Conservation (phyloP, 805 yeast species). For the Ogataea ganodermae region DNA sequence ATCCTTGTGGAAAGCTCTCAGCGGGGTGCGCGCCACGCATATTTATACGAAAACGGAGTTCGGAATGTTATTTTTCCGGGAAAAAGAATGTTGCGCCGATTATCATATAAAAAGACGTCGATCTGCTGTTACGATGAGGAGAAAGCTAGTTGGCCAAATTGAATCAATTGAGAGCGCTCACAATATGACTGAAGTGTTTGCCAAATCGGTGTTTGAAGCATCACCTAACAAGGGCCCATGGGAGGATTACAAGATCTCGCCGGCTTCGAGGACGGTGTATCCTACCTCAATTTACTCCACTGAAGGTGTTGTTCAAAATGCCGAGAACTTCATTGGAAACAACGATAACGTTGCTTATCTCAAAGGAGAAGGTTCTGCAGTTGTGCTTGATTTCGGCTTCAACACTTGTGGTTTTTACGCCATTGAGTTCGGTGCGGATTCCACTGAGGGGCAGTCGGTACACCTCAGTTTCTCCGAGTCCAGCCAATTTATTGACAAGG, state of each 20-base stretch:
- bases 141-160: no score
- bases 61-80: not conserved
- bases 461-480: conserved; percentile 7
- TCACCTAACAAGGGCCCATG: conserved; percentile 6
- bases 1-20: no score
- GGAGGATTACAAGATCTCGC: conserved; percentile 4
- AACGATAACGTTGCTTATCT: conserved; percentile 3
- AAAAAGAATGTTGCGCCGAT: not conserved
- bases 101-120: not conserved
- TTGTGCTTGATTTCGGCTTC: conserved; percentile 6
- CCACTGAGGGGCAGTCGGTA: not conserved
- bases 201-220: conserved; percentile 1
- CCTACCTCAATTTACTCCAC: conserved; percentile 3
- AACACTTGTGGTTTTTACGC: conserved; percentile 6
- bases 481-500: conserved; percentile 2
- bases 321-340: conserved; percentile 2
- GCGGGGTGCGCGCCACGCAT: not conserved
- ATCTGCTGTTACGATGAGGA: not conserved
- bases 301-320: conserved; percentile 1
- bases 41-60: not conserved
- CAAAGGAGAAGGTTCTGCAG: not conserved
- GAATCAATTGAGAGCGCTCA: not conserved
- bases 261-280: conserved; percentile 3
- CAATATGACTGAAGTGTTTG: conserved; percentile 3
- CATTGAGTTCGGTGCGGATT: conserved; percentile 4